Conservation (phyloP, 2,329 filamentous ascomycete species). For the Fusarium siculi region DNA sequence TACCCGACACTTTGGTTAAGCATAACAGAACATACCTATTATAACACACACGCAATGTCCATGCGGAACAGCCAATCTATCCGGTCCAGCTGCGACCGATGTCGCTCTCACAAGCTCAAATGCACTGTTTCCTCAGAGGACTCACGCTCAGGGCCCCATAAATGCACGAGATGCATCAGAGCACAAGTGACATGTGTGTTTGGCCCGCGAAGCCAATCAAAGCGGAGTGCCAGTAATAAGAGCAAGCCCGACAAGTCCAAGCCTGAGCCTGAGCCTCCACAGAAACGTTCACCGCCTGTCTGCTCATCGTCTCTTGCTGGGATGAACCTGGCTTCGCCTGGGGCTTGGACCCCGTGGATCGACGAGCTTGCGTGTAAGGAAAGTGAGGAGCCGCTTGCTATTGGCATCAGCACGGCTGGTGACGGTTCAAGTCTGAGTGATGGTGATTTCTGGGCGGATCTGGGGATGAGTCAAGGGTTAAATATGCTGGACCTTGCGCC, state of each 20-base stretch:
- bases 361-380: not conserved
- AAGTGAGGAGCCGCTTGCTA: fast-evolving
- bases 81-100: not conserved
- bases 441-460: not conserved
- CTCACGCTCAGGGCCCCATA: not conserved
- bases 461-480: not conserved
- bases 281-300: not conserved
- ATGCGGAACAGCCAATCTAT: not conserved
- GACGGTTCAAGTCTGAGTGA: not conserved
- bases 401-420: not conserved
- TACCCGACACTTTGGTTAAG: not conserved
- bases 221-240: not conserved
- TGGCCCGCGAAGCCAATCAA: not conserved
- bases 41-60: not conserved
- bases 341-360: not conserved
- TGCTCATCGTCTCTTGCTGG: not conserved
- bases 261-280: fast-evolving
- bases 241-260: fast-evolving
- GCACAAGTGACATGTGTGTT: not conserved
- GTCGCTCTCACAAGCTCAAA: constrained; percentile 1
- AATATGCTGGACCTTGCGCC: not conserved
- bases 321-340: not conserved
- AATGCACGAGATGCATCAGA: not conserved
- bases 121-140: not conserved
- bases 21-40: not conserved